Conservation (phyloP, 176 grass and related monocot species). For the Melocanna baccifera region DNA sequence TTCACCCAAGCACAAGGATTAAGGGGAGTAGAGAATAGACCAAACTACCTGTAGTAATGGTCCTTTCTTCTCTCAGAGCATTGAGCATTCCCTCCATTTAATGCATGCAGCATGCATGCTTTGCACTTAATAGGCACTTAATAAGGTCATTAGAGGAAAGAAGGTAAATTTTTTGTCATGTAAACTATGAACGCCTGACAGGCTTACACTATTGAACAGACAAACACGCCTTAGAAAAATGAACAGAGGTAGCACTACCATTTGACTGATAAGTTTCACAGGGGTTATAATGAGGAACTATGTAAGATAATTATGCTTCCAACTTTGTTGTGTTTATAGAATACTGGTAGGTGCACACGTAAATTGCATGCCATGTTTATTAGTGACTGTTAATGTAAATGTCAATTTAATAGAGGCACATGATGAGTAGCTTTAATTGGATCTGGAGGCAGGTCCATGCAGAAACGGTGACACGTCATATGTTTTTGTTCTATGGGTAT, state of each 20-base stretch:
- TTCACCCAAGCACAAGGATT: not conserved
- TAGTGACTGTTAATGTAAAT: not conserved
- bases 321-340: slow-evolving; percentile 12
- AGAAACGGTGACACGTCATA: not conserved
- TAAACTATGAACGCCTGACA: not conserved
- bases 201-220: not conserved
- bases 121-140: not conserved
- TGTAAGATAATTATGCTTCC: not conserved
- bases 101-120: not conserved
- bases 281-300: not conserved
- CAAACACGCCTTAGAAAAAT: not conserved
- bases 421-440: not conserved
- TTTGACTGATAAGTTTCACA: not conserved
- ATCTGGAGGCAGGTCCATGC: not conserved
- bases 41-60: not conserved
- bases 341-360: not conserved
- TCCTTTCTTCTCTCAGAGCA: not conserved
- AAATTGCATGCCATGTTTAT: not conserved
- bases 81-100: not conserved
- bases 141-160: not conserved
- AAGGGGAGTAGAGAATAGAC: not conserved
- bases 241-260: not conserved
- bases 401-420: not conserved
- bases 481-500: not conserved
- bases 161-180: not conserved